A percentile compares a stretch with the other conserved stretches of the same genome.
These are phyloP conservation scores for Polytolypa hystricis DNA, from an alignment of 2,329 filamentous ascomycete genomes.

Conservation along the genomic window DNA sequence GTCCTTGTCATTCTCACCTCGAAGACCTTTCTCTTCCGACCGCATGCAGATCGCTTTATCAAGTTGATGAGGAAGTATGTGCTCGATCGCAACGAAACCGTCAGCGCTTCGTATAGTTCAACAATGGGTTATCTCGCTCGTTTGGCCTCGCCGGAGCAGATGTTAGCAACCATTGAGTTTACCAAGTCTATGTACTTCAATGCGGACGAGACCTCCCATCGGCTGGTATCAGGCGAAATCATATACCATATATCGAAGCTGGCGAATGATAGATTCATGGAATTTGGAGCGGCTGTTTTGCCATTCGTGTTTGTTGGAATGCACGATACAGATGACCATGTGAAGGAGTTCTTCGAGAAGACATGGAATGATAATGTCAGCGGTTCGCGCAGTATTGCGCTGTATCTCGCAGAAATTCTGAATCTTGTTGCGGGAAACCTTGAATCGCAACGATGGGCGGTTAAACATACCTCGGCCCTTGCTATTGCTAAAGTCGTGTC, in stretches of 20 bases:
- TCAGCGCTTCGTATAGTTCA: slow-evolving; percentile 77
- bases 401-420: slow-evolving; percentile 77
- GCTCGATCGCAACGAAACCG: slow-evolving; percentile 86
- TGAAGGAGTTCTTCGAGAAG: slow-evolving; percentile 66
- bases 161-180: slow-evolving; percentile 44
- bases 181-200: slow-evolving; percentile 65
- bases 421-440: slow-evolving; percentile 56
- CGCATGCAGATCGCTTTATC: slow-evolving; percentile 65
- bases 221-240: slow-evolving; percentile 72
- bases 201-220: slow-evolving; percentile 63
- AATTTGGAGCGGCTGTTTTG: slow-evolving; percentile 61
- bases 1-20: slow-evolving; percentile 78
- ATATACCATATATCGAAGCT: slow-evolving; percentile 72
- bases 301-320: slow-evolving; percentile 83
- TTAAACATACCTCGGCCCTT: slow-evolving; percentile 80
- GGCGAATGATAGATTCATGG: slow-evolving; percentile 76
- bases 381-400: slow-evolving; percentile 64
- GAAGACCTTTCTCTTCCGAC: slow-evolving; percentile 60
- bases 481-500: slow-evolving; percentile 63
- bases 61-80: slow-evolving; percentile 69
- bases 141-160: slow-evolving; percentile 47
- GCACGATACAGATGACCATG: slow-evolving; percentile 72
- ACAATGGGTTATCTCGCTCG: slow-evolving; percentile 76
- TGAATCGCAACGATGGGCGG: slow-evolving; percentile 72
- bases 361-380: slow-evolving; percentile 90